Evolutionary conservation across 2,329 filamentous ascomycete genomes (phyloP), one percentile per base, ranked within the genome.

Genomic region (Tolypocladium endophyticum): DNA sequence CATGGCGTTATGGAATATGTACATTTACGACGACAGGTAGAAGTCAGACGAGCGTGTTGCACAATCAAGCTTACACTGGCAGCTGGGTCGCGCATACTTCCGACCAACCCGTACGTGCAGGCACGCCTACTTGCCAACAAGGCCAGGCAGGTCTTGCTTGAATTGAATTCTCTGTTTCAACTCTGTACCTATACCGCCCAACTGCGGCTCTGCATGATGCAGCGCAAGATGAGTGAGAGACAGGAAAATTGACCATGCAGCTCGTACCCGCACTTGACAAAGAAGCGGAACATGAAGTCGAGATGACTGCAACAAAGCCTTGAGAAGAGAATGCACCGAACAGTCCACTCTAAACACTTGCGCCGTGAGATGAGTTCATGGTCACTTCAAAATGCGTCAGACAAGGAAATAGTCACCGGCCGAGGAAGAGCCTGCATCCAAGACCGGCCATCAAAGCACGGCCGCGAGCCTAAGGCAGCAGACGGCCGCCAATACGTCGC

Each of bases 1-100:
- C 68, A 72, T 66, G 72, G 73, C 72, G 73, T 74, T 74, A 62
- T 62, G 68, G 69, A 69, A 67, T 64, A 63, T 75, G 70, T 74
- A 73, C 63, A 70, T 71, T 68, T 68, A 66, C 64, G 64, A 63
- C 61, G 59, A 66, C 65, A 69, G 64, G 65, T 70, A 67, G 68
- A 70, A 60, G 62, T 61, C 59, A 59, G 64, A 61, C 38, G 62
- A 63, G 63, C n/a, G 45, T 30, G 35, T 57, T 41, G n/a, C 18
- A 36, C 61, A 66, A 64, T 61, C 63, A 63, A 63, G 68, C 63
- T 58, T 58, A 62, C 59, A 64, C 64, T 54, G 66, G 38, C 47
- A 52, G 45, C 55, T 11, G 8, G 11, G 52, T 41, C 43, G 20
- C 20, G 55, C 20, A 12, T 35, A 3, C 7, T n/a, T 14, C 11